Evolutionary conservation across 768 basidiomycete species (phyloP), one percentile per base, ranked within the genome.

Genomic region (Serendipita sp.): DNA sequence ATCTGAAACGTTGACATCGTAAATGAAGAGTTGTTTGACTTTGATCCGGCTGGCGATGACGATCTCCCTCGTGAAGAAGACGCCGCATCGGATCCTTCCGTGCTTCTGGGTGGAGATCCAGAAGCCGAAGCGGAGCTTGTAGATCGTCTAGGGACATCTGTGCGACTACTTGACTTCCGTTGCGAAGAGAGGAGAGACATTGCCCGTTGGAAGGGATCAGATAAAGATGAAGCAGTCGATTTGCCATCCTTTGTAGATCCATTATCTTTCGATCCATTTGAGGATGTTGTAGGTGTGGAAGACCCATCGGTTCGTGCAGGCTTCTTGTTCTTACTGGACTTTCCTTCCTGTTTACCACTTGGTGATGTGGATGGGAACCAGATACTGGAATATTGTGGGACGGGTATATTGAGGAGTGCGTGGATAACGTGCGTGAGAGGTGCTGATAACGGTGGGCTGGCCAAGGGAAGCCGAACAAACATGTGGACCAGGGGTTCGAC

Each of bases 341-440:
- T 60, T n/a, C 5, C 10, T 4, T 60, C 30, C 36, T 38, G 4
- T 36, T 10, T 30, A n/a, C 77, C 44, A 73, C 71, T 67, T 67
- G 67, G 62, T 62, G 72, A 65, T 66, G 70, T 60, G 23, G 73
- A 70, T 68, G 73, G 82, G 66, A 89, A 82, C 89, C 90, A 91
- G 46, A 80, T 71, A 62, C 78, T 81, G 63, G 86, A 78, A 54
- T 78, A 73, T 11, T 83, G 73, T 41, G 78, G 74, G 64, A 89
- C 77, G 47, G 93, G 93, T 65, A 94, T 81, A 38, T 80, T 82
- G 66, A 94, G 88, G 51, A 96, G 79, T 8, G 83, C 77, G 71
- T 96, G 89, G 45, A 95, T 85, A 63, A 85, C 79, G 67, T 95
- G 88, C 0, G 88, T 85, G 38, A 96, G 74, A 0, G 93, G 91